Percentiles rank a stretch among this genome's conserved stretches.
These are phyloP conservation scores for Heliosperma pusillum DNA, from an alignment of 148 eudicot species.

Conservation along the genomic window DNA sequence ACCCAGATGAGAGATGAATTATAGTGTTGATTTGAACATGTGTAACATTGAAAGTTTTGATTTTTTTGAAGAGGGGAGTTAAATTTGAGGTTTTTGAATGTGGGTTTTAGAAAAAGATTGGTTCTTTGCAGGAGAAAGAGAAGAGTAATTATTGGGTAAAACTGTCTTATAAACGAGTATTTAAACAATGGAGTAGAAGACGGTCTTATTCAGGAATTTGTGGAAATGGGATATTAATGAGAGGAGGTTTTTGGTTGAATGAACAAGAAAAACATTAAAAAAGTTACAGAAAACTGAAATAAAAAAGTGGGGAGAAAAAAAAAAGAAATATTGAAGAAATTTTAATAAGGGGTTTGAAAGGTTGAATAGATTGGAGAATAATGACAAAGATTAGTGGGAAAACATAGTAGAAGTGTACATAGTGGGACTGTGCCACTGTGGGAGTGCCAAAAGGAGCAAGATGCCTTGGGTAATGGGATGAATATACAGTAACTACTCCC, in stretches of 20 bases:
- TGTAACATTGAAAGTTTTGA: neutral
- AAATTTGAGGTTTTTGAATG: neutral
- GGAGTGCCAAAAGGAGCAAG: conserved; percentile 1
- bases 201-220: too few species aligned
- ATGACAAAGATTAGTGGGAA: conserved; percentile 22
- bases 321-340: neutral
- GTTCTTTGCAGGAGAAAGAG: neutral
- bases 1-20: conserved; percentile 6
- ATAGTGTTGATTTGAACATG: neutral
- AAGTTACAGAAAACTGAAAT: neutral
- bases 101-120: neutral
- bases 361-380: conserved; percentile 16
- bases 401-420: neutral
- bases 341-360: neutral
- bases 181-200: neutral
- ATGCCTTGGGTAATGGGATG: conserved; percentile 17
- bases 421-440: neutral
- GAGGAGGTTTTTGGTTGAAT: neutral
- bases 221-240: neutral
- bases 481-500: conserved; percentile 12
- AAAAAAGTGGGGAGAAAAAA: neutral
- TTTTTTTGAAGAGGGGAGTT: neutral
- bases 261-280: neutral
- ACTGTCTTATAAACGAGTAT: too few species aligned
- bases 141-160: too few species aligned